Conservation (phyloP, 768 basidiomycete genomes). For the Tricholoma saponaceum region DNA sequence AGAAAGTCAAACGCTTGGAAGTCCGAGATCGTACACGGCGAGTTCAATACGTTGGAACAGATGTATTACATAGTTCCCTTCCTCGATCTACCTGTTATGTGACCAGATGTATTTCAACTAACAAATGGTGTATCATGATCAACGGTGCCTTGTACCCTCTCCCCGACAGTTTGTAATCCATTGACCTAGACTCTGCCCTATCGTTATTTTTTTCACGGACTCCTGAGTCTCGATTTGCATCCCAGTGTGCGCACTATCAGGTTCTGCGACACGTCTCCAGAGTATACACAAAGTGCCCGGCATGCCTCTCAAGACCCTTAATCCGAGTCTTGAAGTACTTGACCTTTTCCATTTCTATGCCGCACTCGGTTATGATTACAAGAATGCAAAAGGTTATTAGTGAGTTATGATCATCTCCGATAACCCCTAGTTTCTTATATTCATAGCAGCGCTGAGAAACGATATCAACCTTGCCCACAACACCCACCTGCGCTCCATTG, state of each 20-base stretch:
- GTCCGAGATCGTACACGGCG: too few relatives aligned
- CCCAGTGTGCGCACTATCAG: not conserved
- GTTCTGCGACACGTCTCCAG: not conserved
- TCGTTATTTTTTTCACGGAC: not conserved
- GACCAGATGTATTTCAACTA: not conserved
- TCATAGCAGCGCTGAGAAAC: not conserved
- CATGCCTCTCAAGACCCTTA: not conserved
- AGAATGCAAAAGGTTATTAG: not conserved
- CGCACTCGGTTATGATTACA: not conserved
- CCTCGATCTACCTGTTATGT: not conserved
- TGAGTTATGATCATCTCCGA: not conserved
- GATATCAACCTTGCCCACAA: not conserved
- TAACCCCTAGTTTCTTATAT: not conserved
- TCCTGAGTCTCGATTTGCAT: not conserved
- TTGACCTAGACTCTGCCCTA: too few relatives aligned
- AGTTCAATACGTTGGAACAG: not conserved
- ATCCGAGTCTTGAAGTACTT: not conserved
- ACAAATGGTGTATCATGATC: not conserved
- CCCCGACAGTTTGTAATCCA: not conserved
- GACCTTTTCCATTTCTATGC: not conserved
- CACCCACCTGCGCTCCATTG: not conserved
- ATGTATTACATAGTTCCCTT: not conserved
- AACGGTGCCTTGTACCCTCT: not conserved
- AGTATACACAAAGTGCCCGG: not conserved
- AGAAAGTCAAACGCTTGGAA: not conserved